phyloP scores from a whole-genome alignment of 2,329 filamentous ascomycete species.

The Bipolaris oryzae region DNA sequence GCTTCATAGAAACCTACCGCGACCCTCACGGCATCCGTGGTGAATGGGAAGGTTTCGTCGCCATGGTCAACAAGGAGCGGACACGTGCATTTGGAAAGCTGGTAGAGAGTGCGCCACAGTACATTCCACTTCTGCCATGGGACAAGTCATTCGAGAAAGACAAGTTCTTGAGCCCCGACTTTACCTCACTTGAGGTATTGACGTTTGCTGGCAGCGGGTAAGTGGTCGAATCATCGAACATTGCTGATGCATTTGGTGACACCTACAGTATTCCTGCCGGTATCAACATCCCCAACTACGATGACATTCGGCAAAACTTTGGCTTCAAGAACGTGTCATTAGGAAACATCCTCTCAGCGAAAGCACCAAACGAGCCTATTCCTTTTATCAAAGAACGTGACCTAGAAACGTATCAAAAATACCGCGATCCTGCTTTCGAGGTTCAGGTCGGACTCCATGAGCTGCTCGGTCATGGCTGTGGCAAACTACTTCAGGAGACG shows the following conservation, averaged over 20 bases:
- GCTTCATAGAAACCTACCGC: slow-evolving; percentile 62
- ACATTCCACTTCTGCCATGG: slow-evolving; percentile 94
- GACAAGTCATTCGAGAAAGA: slow-evolving; percentile 90
- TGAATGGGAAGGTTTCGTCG: slow-evolving; percentile 61
- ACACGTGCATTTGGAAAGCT: slow-evolving; percentile 86
- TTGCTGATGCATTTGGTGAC: slow-evolving; percentile 1
- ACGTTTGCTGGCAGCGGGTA: slow-evolving; percentile 71
- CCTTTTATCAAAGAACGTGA: slow-evolving; percentile 86
- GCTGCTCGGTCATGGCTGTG: slow-evolving; percentile 85
- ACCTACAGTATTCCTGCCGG: slow-evolving; percentile 60
- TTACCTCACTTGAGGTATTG: slow-evolving; percentile 90
- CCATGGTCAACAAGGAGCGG: slow-evolving; percentile 84
- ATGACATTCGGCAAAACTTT: slow-evolving; percentile 73
- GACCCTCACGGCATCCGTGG: slow-evolving; percentile 61
- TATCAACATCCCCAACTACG: slow-evolving; percentile 65
- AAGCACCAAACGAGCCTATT: slow-evolving; percentile 88
- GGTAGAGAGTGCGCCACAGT: slow-evolving; percentile 76
- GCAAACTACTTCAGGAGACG: slow-evolving; percentile 91
- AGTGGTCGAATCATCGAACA: slow-evolving; percentile 4
- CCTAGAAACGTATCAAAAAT: slow-evolving; percentile 77
- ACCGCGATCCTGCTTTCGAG: slow-evolving; percentile 87
- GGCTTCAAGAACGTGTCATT: slow-evolving; percentile 95
- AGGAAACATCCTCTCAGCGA: slow-evolving; percentile 89
- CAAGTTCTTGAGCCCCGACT: slow-evolving; percentile 92
- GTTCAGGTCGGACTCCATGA: slow-evolving; percentile 96